Evolutionary conservation across 2,329 filamentous ascomycete species (phyloP).

Genomic region (Stagonosporopsis chrysanthemi): DNA sequence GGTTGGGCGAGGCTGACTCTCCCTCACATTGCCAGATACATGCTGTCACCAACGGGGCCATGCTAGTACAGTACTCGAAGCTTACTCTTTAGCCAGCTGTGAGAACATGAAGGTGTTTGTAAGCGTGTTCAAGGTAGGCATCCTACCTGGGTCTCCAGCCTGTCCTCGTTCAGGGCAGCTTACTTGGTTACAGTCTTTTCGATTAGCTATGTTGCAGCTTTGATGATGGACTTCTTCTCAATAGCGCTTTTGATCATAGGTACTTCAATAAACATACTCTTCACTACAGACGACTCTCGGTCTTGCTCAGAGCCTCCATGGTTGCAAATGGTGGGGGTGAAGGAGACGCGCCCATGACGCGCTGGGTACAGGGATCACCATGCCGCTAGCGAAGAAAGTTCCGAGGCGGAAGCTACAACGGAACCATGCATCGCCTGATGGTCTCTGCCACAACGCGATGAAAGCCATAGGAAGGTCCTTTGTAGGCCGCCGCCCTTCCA

Average conservation of each 20-base stretch:
- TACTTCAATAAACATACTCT: not conserved
- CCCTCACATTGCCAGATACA: not conserved
- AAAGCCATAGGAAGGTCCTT: conserved; percentile 28
- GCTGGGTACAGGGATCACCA: conserved; percentile 14
- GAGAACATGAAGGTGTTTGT: not conserved
- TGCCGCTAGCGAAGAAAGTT: conserved; percentile 20
- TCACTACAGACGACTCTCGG: not conserved
- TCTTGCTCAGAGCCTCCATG: not conserved
- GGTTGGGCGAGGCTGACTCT: not conserved
- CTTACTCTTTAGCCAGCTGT: not conserved
- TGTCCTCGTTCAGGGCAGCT: not conserved
- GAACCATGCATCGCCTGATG: conserved; percentile 17
- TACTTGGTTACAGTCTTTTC: not conserved
- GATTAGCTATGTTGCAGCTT: not conserved
- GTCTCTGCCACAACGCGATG: conserved; percentile 28
- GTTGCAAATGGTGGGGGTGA: not conserved
- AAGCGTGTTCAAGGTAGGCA: not conserved
- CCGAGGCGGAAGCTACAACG: conserved; percentile 10
- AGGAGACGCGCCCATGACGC: conserved; percentile 20
- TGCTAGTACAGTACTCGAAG: not conserved
- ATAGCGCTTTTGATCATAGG: not conserved
- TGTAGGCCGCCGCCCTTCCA: conserved; percentile 23
- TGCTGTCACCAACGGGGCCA: not conserved
- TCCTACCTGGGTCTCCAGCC: not conserved
- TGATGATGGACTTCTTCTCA: not conserved